Percentiles rank a stretch among this genome's conserved stretches.
Conservation (phyloP, 305 asterid species). For the Striga hermonthica region DNA sequence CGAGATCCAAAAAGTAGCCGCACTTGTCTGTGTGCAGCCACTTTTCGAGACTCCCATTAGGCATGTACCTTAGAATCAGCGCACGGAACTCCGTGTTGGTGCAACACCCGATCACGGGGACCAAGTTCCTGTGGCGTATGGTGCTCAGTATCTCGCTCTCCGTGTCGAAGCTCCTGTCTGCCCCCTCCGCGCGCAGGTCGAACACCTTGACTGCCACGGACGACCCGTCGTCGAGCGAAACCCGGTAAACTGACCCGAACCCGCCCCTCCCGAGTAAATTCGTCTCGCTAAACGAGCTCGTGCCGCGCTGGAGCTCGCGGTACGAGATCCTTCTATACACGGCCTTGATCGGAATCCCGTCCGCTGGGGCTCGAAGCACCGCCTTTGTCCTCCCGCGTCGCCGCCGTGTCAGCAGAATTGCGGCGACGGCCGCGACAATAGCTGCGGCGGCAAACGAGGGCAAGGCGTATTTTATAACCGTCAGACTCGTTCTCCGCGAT, state of each 20-base stretch:
- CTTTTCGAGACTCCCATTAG: slow-evolving; percentile 35
- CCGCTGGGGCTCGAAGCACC: background rate
- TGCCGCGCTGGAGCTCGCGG: slow-evolving; percentile 33
- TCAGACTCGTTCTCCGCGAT: background rate
- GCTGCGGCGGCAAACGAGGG: background rate
- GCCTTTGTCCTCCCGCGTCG: background rate
- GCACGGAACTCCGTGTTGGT: slow-evolving; percentile 36
- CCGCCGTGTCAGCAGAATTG: background rate
- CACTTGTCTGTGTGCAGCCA: slow-evolving; percentile 32
- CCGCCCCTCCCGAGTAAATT: slow-evolving; percentile 43
- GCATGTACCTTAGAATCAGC: slow-evolving; percentile 31
- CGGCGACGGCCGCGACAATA: background rate
- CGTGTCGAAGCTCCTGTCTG: slow-evolving; percentile 15
- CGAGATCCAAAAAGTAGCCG: background rate
- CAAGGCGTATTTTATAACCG: background rate
- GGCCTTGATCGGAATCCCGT: background rate
- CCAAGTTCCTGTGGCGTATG: slow-evolving; percentile 36
- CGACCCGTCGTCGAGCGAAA: slow-evolving; percentile 33
- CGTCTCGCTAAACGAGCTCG: slow-evolving; percentile 32
- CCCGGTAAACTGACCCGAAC: slow-evolving; percentile 39
- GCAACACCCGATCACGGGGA: slow-evolving; percentile 33
- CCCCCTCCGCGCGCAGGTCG: slow-evolving; percentile 29
- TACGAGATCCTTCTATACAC: slow-evolving; percentile 33
- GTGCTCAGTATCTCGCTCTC: slow-evolving; percentile 37
- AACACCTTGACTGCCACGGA: slow-evolving; percentile 42